These are phyloP conservation scores for Monosporozyma siamensis DNA, from an alignment of 805 yeast species.

Conservation along the genomic window DNA sequence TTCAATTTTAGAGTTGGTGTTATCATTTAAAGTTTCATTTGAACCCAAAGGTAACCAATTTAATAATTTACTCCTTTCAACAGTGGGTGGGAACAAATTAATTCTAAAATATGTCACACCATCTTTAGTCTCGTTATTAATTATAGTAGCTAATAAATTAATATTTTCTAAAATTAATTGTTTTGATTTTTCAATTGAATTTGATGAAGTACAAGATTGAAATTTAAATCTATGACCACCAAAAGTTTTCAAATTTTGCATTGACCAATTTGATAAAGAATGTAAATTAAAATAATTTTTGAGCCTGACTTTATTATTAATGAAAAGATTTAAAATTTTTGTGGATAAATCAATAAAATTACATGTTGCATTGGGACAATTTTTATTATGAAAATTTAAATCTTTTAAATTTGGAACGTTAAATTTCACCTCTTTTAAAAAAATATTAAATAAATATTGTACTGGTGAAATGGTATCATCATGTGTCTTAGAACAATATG, in stretches of 20 bases:
- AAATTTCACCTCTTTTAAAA: constrained; percentile 8
- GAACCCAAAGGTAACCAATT: constrained; percentile 20
- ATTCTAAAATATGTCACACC: constrained; percentile 20
- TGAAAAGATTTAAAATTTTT: constrained; percentile 12
- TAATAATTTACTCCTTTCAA: constrained; percentile 10
- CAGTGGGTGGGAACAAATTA: constrained; percentile 19
- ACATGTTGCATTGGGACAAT: constrained; percentile 11
- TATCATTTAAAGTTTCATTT: neutral
- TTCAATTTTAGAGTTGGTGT: neutral
- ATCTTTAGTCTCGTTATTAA: constrained; percentile 16
- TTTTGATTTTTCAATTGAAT: constrained; percentile 9
- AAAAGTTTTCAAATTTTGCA: constrained; percentile 14
- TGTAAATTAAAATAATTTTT: constrained; percentile 16
- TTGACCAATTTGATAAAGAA: constrained; percentile 20
- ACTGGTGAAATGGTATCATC: constrained; percentile 5
- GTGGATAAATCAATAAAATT: constrained; percentile 19
- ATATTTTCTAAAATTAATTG: constrained; percentile 11
- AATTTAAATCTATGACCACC: constrained; percentile 22
- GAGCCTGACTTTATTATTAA: constrained; percentile 8
- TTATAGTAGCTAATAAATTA: constrained; percentile 13
- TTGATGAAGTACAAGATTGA: constrained; percentile 13
- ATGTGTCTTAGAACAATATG: no score
- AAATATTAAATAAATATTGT: constrained; percentile 8
- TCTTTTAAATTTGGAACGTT: constrained; percentile 10
- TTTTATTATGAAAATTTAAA: constrained; percentile 10